A percentile compares a stretch with the other conserved stretches of the same genome.
These are phyloP conservation scores for Mycena venus DNA, from an alignment of 768 basidiomycete species.

Conservation along the genomic window DNA sequence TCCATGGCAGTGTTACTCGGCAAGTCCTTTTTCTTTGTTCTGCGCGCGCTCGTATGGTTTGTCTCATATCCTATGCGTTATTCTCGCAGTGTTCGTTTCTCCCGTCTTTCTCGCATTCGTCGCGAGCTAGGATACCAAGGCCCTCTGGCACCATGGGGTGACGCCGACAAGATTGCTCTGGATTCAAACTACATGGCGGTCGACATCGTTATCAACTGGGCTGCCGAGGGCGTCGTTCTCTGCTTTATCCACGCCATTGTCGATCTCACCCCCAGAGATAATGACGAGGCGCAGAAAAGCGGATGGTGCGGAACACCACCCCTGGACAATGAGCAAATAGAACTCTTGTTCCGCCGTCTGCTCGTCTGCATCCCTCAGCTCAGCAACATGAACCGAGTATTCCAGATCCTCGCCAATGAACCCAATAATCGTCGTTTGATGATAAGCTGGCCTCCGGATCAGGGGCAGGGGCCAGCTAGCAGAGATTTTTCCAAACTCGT, in stretches of 20 bases:
- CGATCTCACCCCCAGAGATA: slow-evolving; percentile 79
- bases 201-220: slow-evolving; percentile 92
- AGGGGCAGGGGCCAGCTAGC: slow-evolving; percentile 56
- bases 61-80: slow-evolving; percentile 37
- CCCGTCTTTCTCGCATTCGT: slow-evolving; percentile 80
- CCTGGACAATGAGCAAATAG: slow-evolving; percentile 69
- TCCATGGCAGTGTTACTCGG: slow-evolving; percentile 90
- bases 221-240: slow-evolving; percentile 86
- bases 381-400: slow-evolving; percentile 71
- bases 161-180: slow-evolving; percentile 75
- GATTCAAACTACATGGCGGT: slow-evolving; percentile 88
- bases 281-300: slow-evolving; percentile 80
- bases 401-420: slow-evolving; percentile 81
- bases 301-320: slow-evolving; percentile 86
- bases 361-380: slow-evolving; percentile 66
- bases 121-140: slow-evolving; percentile 78
- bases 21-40: slow-evolving; percentile 40
- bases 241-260: slow-evolving; percentile 90
- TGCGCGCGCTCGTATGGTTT: slow-evolving; percentile 27
- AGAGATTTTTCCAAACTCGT: slow-evolving; percentile 72
- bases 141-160: slow-evolving; percentile 65
- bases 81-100: slow-evolving; percentile 77
- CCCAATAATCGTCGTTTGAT: slow-evolving; percentile 67
- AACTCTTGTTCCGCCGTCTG: slow-evolving; percentile 72
- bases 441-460: slow-evolving; percentile 85